Evolutionary conservation across 2,329 filamentous ascomycete genomes (phyloP).

Genomic region (Trichoderma endophyticum): DNA sequence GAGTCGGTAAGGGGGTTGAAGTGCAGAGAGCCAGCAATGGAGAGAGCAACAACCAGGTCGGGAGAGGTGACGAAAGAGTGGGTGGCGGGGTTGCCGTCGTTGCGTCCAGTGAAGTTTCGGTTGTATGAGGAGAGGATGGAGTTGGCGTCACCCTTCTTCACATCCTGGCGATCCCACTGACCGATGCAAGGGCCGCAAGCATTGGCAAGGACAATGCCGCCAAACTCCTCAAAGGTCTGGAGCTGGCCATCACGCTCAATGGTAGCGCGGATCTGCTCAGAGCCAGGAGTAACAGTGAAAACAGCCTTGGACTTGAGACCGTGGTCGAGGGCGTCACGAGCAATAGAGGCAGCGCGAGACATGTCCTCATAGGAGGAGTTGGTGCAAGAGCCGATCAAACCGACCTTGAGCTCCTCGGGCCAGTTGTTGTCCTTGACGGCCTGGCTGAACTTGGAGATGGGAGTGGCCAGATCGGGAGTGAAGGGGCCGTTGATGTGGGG

Average conservation of each 20-base stretch:
- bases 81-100: slow-evolving; percentile 92
- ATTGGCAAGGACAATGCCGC: slow-evolving; percentile 90
- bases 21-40: slow-evolving; percentile 76
- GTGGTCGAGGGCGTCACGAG: slow-evolving; percentile 83
- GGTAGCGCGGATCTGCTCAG: slow-evolving; percentile 93
- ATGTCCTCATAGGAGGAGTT: slow-evolving; percentile 88
- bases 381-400: slow-evolving; percentile 96
- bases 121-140: slow-evolving; percentile 99
- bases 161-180: slow-evolving; percentile 91
- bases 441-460: slow-evolving; percentile 95
- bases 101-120: slow-evolving; percentile 98
- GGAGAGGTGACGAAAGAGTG: slow-evolving; percentile 92
- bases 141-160: slow-evolving; percentile 94
- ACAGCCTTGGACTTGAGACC: slow-evolving; percentile 90
- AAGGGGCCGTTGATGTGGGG: slow-evolving; percentile 99
- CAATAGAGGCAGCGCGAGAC: slow-evolving; percentile 88
- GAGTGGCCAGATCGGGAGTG: slow-evolving; percentile 95
- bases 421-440: slow-evolving; percentile 92
- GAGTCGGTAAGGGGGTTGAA: slow-evolving; percentile 95
- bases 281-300: slow-evolving; percentile 94
- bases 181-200: slow-evolving; percentile 91
- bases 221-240: slow-evolving; percentile 92
- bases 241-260: slow-evolving; percentile 89
- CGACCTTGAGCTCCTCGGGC: slow-evolving; percentile 95
- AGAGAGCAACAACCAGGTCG: slow-evolving; percentile 83